Evolutionary conservation across 2,329 filamentous ascomycete species (phyloP).

Genomic region (Chrysoporthe deuterocubensis): DNA sequence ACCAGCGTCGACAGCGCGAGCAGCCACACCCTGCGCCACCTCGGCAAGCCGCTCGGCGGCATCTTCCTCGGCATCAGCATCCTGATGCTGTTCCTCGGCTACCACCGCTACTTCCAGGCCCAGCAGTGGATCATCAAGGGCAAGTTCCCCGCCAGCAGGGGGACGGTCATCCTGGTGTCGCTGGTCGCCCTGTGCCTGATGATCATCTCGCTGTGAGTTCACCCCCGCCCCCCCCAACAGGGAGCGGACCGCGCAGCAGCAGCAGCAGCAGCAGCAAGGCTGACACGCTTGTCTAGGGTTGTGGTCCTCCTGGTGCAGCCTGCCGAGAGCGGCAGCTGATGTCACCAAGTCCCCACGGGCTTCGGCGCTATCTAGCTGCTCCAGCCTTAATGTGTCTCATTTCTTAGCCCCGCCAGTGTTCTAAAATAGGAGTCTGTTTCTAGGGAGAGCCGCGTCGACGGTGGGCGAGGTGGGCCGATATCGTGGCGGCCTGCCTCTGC

Average conservation of each 20-base stretch:
- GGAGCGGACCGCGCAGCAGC: too few species aligned
- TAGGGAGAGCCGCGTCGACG: not conserved
- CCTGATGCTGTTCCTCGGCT: slow-evolving; percentile 74
- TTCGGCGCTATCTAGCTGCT: not conserved
- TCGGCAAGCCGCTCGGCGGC: slow-evolving; percentile 76
- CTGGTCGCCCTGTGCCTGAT: slow-evolving; percentile 67
- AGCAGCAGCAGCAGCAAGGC: not conserved
- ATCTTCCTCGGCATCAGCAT: slow-evolving; percentile 79
- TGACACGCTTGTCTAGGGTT: slow-evolving; percentile 9
- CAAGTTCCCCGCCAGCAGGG: slow-evolving; percentile 56
- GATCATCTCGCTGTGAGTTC: slow-evolving; percentile 53
- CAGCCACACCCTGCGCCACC: slow-evolving; percentile 56
- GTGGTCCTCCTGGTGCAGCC: slow-evolving; percentile 18
- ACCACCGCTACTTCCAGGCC: slow-evolving; percentile 76
- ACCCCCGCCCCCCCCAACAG: not conserved
- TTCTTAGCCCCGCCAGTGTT: too few species aligned
- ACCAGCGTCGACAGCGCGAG: slow-evolving; percentile 35
- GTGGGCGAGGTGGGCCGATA: too few species aligned
- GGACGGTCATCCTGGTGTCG: slow-evolving; percentile 73
- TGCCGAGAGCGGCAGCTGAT: not conserved
- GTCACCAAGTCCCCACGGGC: too few species aligned
- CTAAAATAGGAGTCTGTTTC: not conserved
- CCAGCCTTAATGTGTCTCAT: not conserved
- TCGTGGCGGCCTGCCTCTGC: too few species aligned
- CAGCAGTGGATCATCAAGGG: slow-evolving; percentile 80